Conservation (phyloP, 306 rosid species). For the Vigna reflexopilosa region DNA sequence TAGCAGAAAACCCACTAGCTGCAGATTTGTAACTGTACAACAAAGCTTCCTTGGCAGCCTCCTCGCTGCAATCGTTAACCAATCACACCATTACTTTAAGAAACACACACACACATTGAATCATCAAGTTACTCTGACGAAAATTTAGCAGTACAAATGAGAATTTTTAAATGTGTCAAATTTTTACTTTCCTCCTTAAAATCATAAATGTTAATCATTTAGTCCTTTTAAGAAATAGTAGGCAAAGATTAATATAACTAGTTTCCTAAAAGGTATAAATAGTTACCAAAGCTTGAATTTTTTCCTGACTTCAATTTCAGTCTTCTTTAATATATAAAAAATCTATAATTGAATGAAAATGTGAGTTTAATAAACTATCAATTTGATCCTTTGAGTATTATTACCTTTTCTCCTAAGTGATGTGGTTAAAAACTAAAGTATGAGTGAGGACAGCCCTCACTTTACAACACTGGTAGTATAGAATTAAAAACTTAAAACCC, state of each 20-base stretch:
- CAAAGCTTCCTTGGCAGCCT: conserved; percentile 92
- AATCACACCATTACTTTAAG: conserved; percentile 12
- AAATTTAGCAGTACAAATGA: background rate
- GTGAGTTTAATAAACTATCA: too few relatives aligned
- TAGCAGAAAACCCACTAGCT: conserved; percentile 93
- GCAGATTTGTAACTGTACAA: conserved; percentile 87
- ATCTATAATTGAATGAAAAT: too few relatives aligned
- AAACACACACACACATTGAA: background rate
- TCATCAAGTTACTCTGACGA: background rate
- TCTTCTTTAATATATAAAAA: too few relatives aligned
- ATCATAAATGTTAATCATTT: background rate
- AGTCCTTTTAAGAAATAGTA: background rate
- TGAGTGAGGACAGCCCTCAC: too few relatives aligned
- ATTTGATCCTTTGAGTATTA: too few relatives aligned
- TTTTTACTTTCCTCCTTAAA: background rate
- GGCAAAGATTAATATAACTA: background rate
- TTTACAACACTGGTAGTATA: too few relatives aligned
- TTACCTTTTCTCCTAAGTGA: too few relatives aligned
- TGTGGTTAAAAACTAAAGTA: too few relatives aligned
- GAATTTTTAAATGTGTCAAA: background rate
- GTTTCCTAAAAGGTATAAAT: background rate
- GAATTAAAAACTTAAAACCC: too few relatives aligned
- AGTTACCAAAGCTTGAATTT: background rate
- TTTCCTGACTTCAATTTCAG: background rate
- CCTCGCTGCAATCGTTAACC: conserved; percentile 58